Evolutionary conservation across 768 basidiomycete species (phyloP), one percentile per base, ranked within the genome.

Genomic region (Rossbeevera mucosa): DNA sequence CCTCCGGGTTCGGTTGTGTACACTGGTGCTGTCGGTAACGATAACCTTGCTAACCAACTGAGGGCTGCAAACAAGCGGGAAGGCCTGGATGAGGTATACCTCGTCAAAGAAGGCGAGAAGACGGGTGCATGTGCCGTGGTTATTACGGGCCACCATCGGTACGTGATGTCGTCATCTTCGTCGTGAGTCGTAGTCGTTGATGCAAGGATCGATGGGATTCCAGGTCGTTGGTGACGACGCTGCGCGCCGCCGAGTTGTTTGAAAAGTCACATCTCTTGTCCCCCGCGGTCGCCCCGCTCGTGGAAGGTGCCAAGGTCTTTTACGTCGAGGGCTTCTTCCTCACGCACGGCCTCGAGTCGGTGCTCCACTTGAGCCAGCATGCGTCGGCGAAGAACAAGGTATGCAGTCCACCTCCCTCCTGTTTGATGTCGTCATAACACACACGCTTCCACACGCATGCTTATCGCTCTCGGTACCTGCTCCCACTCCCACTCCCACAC

Each of bases 311-410:
- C 53, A 85, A 88, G 65, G 80, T 81, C 67, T 96, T 81, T 78
- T 99, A 99, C 75, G 83, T 97, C 55, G 95, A 93, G 64, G 95
- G 95, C 7, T 99, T 87, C 77, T 97, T 99, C 84, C 80, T 98
- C 53, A 95, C 95, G 16, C 95, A 99, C 66, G 95, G 96, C 42
- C 67, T 80, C 51, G 81, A 83, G 50, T 78, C 80, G 51, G 83
- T 82, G 45, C 71, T 91, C 33, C 76, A 85, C 62, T 73, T 98
- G 55, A 83, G 86, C 71, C 83, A 87, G 68, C 84, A 86, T 57
- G 88, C 91, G 4, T 81, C 88, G 8, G 76, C 74, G 31, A 78
- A 79, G 16, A 81, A 83, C 60, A 97, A 96, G 81, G 91, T 86
- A 50, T 1, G 18, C 0, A 20, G 12, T 21, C 18, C 36, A 5